Percentiles rank a stretch among this genome's conserved stretches.
Evolutionary conservation across 2,329 filamentous ascomycete species (phyloP).

Genomic region (Cytospora leucostoma): DNA sequence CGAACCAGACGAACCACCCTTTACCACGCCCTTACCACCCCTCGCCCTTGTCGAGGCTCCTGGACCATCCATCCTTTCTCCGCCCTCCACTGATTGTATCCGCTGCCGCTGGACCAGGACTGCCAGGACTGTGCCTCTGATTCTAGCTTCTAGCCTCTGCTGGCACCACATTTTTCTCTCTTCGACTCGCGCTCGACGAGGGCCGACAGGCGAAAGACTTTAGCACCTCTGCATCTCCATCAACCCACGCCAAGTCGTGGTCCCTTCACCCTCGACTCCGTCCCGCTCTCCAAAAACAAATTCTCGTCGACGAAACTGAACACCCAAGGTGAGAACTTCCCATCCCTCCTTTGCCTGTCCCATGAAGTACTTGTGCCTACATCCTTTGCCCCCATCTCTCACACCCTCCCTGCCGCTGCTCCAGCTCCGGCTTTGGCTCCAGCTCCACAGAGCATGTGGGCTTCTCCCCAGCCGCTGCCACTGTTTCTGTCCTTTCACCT

Average conservation of each 20-base stretch:
- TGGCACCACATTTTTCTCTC: conserved; percentile 27
- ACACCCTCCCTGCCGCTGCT: conserved; percentile 11
- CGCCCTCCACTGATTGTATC: conserved; percentile 18
- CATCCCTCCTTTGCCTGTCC: background rate
- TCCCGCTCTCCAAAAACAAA: background rate
- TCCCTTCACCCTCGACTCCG: background rate
- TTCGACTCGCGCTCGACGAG: conserved; percentile 22
- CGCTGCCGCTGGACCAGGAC: conserved; percentile 13
- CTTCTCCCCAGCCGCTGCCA: conserved; percentile 17
- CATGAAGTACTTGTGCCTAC: background rate
- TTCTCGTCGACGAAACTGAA: background rate
- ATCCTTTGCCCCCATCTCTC: background rate
- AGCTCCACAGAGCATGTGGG: conserved; percentile 23
- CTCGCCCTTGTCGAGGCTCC: background rate
- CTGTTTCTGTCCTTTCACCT: conserved; percentile 20
- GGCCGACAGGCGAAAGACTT: conserved; percentile 11
- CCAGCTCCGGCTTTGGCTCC: conserved; percentile 13
- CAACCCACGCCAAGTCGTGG: conserved; percentile 2
- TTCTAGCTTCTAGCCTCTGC: conserved; percentile 18
- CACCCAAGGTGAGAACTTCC: conserved; percentile 18
- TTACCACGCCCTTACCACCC: conserved; percentile 2
- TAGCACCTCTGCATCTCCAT: background rate
- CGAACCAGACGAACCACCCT: conserved; percentile 8
- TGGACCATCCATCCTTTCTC: conserved; percentile 23
- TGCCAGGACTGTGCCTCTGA: conserved; percentile 18